Percentiles rank a stretch among this genome's conserved stretches.
These are phyloP conservation scores for Neurospora intermedia DNA, from an alignment of 495 filamentous ascomycete species.

Conservation along the genomic window DNA sequence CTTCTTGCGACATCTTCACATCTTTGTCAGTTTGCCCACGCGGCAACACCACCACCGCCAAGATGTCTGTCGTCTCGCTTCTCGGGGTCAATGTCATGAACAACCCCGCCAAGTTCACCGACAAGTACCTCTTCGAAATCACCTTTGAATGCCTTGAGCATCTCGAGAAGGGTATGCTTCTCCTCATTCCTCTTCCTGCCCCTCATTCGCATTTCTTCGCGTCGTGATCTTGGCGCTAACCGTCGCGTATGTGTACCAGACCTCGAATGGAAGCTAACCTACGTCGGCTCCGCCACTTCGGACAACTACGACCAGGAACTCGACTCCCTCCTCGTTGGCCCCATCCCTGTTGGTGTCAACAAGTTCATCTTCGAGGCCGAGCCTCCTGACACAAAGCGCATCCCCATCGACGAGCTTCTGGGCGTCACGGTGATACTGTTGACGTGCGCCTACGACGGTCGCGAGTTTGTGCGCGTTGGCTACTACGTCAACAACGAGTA, in stretches of 20 bases:
- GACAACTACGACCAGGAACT: constrained; percentile 97
- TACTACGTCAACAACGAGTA: constrained; percentile 99
- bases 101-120: constrained; percentile 86
- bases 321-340: constrained; percentile 89
- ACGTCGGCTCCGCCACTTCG: constrained; percentile 96
- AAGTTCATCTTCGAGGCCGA: constrained; percentile 98
- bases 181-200: background rate
- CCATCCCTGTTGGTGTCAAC: constrained; percentile 93
- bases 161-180: constrained; percentile 68
- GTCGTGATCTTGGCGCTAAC: background rate
- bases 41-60: constrained; percentile 22
- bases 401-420: constrained; percentile 87
- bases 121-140: constrained; percentile 91
- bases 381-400: constrained; percentile 75
- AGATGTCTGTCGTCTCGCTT: constrained; percentile 93
- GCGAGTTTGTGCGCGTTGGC: constrained; percentile 95
- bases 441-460: constrained; percentile 88
- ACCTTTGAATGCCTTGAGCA: constrained; percentile 93
- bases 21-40: background rate
- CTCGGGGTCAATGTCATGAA: constrained; percentile 90
- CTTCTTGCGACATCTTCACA: background rate
- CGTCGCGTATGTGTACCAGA: constrained; percentile 39
- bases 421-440: constrained; percentile 96
- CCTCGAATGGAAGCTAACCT: constrained; percentile 98
- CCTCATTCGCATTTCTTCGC: background rate